Evolutionary conservation across 1,139 yeast species (phyloP).

Genomic region (Hansenula sp.): DNA sequence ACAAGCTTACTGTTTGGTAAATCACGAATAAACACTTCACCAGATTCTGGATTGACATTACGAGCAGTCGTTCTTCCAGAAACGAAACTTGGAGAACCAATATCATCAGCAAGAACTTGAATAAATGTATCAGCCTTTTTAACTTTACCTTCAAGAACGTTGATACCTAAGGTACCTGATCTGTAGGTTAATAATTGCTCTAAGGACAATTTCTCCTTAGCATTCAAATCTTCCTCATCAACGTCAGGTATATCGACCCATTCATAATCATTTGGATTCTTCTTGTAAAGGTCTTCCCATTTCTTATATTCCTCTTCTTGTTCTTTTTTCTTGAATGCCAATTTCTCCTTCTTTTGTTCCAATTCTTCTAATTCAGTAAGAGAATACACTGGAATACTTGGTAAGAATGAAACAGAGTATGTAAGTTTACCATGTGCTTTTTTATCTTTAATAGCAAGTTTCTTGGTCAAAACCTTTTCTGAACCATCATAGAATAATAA

Average conservation of each 20-base stretch:
- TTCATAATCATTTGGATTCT: constrained; percentile 58
- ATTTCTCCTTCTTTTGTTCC: constrained; percentile 34
- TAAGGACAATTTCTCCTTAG: constrained; percentile 43
- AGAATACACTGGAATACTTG: constrained; percentile 59
- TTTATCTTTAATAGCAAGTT: constrained; percentile 40
- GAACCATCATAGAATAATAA: constrained; percentile 50
- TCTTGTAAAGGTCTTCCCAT: constrained; percentile 45
- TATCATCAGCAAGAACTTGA: constrained; percentile 63
- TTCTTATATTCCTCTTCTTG: constrained; percentile 39
- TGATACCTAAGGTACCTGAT: constrained; percentile 59
- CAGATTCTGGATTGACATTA: constrained; percentile 33
- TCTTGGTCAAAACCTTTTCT: constrained; percentile 34
- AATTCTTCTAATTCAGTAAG: constrained; percentile 48
- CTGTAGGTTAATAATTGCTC: constrained; percentile 49
- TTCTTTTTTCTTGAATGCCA: constrained; percentile 28
- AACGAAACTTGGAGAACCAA: constrained; percentile 52
- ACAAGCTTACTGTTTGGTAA: constrained; percentile 54
- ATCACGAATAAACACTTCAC: constrained; percentile 64
- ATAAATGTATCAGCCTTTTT: constrained; percentile 44
- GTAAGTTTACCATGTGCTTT: constrained; percentile 41
- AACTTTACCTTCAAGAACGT: constrained; percentile 45
- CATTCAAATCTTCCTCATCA: constrained; percentile 33
- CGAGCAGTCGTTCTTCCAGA: constrained; percentile 35
- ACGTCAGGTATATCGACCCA: constrained; percentile 52
- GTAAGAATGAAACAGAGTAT: constrained; percentile 61